phyloP scores from a whole-genome alignment of 164 flowering plant genomes.

The Houttuynia cordata region DNA sequence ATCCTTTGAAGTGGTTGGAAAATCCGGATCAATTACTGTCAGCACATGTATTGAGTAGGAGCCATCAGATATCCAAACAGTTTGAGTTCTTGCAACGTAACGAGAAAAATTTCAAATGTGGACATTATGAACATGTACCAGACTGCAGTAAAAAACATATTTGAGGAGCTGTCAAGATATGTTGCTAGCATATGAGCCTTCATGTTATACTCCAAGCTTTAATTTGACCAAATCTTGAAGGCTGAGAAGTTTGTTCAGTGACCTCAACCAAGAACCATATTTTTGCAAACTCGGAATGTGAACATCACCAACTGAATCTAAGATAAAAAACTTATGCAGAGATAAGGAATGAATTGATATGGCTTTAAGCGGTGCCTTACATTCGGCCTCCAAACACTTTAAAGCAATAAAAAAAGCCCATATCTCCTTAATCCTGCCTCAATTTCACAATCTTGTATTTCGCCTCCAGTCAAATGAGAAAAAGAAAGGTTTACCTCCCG shows the following conservation, averaged over 20 bases:
- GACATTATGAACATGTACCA: too few species aligned
- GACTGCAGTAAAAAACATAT: too few species aligned
- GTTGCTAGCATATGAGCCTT: slow-evolving; percentile 57
- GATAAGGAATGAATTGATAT: slow-evolving; percentile 54
- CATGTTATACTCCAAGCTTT: slow-evolving; percentile 37
- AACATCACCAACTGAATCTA: too few species aligned
- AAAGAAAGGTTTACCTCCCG: neutral
- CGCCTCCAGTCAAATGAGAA: slow-evolving; percentile 33
- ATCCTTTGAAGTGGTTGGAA: too few species aligned
- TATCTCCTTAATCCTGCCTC: slow-evolving; percentile 39
- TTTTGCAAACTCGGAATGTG: too few species aligned
- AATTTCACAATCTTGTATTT: slow-evolving; percentile 38
- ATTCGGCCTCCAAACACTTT: neutral
- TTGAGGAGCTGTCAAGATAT: slow-evolving; percentile 44
- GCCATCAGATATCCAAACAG: too few species aligned
- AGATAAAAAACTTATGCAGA: slow-evolving; percentile 37
- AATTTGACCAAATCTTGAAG: slow-evolving; percentile 61
- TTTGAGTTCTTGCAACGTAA: too few species aligned
- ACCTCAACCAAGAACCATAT: too few species aligned
- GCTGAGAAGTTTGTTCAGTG: too few species aligned
- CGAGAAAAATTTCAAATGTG: too few species aligned
- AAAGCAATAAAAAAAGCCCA: slow-evolving; percentile 23
- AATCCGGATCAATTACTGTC: too few species aligned
- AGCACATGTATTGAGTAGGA: too few species aligned
- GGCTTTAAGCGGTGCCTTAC: slow-evolving; percentile 38